A percentile compares a stretch with the other conserved stretches of the same genome.
These are phyloP conservation scores for Mariannaea sp. DNA, from an alignment of 2,329 filamentous ascomycete species.

Conservation along the genomic window DNA sequence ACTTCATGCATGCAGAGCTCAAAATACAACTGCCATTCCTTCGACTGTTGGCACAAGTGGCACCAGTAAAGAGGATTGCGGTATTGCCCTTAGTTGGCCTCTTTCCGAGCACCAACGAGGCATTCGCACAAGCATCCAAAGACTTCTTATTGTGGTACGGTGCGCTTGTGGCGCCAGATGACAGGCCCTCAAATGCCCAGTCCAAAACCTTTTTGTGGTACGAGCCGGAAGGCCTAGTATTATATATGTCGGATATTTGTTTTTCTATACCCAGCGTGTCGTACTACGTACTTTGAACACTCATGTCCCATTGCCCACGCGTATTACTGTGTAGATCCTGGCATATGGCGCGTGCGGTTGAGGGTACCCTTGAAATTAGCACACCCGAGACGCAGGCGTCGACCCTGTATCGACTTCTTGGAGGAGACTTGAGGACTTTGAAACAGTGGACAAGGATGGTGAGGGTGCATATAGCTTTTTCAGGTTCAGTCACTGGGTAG, in stretches of 20 bases:
- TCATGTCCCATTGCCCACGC: slow-evolving; percentile 1
- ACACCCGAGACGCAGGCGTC: slow-evolving; percentile 35
- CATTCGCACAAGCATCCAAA: too few relatives aligned
- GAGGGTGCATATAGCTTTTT: background rate
- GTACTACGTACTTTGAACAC: background rate
- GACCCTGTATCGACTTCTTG: slow-evolving; percentile 24
- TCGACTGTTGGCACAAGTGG: slow-evolving; percentile 1
- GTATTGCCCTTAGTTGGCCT: background rate
- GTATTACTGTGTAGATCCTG: slow-evolving; percentile 8
- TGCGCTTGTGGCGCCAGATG: slow-evolving; percentile 12
- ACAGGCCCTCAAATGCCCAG: background rate
- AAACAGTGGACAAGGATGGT: slow-evolving; percentile 26
- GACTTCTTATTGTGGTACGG: too few relatives aligned
- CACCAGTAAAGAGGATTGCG: slow-evolving; percentile 8
- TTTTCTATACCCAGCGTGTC: background rate
- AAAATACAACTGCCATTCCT: slow-evolving; percentile 3
- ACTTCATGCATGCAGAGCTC: background rate
- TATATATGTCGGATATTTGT: background rate
- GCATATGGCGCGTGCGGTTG: slow-evolving; percentile 17
- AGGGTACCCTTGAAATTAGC: slow-evolving; percentile 30
- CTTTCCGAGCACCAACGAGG: too few relatives aligned
- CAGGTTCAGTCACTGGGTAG: too few relatives aligned
- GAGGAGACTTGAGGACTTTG: slow-evolving; percentile 23
- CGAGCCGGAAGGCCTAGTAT: too few relatives aligned
- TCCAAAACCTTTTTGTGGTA: background rate